Conservation (phyloP, 2,329 filamentous ascomycete genomes). For the Dothistroma septosporum region DNA sequence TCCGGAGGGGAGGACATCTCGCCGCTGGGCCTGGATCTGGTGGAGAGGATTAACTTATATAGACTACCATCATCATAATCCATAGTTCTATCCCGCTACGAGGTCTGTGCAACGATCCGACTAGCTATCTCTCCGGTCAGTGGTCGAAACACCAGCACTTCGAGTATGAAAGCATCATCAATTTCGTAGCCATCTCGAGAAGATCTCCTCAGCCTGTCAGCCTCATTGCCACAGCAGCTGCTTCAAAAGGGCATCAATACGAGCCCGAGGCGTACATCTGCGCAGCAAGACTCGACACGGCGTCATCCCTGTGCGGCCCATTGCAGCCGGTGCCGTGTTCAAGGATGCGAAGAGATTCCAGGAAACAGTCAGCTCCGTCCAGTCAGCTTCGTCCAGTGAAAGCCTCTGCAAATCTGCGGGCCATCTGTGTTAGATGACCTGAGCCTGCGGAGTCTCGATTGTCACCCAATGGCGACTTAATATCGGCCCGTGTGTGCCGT, state of each 20-base stretch:
- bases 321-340: neutral
- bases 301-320: neutral
- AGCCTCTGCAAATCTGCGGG: neutral
- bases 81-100: neutral
- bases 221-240: neutral
- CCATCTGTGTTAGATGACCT: neutral
- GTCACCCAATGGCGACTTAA: neutral
- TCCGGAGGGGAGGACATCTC: neutral
- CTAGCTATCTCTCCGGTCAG: neutral
- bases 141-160: neutral
- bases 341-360: neutral
- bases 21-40: neutral
- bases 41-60: neutral
- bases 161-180: neutral
- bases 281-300: neutral
- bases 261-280: neutral
- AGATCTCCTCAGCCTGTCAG: neutral
- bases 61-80: neutral
- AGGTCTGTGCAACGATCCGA: neutral
- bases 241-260: neutral
- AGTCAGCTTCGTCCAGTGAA: neutral
- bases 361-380: neutral
- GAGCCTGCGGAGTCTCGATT: neutral
- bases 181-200: neutral
- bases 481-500: neutral